Percentiles rank a stretch among this genome's conserved stretches.
phyloP scores from a whole-genome alignment of 2,329 filamentous ascomycete species.

The Nigrospora sphaerica region DNA sequence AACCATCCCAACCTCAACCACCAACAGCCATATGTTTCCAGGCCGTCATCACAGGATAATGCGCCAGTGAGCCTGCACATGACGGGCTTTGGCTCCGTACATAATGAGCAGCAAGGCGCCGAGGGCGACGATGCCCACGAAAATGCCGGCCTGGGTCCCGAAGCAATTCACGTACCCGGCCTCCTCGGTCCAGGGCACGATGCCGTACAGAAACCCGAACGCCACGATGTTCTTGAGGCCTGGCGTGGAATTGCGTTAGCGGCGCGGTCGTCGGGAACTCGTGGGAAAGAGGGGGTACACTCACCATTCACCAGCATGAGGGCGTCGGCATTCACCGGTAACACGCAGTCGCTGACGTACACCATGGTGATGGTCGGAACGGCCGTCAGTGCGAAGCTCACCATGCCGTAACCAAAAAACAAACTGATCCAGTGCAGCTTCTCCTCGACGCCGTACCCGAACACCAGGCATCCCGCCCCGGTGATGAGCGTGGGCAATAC shows the following conservation, averaged over 20 bases:
- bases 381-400: conserved; percentile 33
- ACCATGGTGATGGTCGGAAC: conserved; percentile 35
- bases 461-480: conserved; percentile 32
- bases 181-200: conserved; percentile 30
- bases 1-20: no score
- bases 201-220: conserved; percentile 37
- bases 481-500: conserved; percentile 32
- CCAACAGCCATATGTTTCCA: background rate
- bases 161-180: conserved; percentile 20
- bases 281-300: background rate
- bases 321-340: conserved; percentile 22
- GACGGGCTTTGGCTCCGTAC: conserved; percentile 17
- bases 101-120: conserved; percentile 17
- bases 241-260: background rate
- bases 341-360: conserved; percentile 29
- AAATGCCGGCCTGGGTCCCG: conserved; percentile 20
- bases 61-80: conserved; percentile 19
- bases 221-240: conserved; percentile 37
- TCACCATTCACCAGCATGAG: conserved; percentile 24
- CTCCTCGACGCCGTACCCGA: conserved; percentile 34
- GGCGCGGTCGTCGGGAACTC: no score
- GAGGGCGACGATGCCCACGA: conserved; percentile 16
- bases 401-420: conserved; percentile 39
- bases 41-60: conserved; percentile 13
- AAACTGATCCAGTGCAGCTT: conserved; percentile 33